Percentiles rank a stretch among this genome's conserved stretches.
These are phyloP conservation scores for Alnus glutinosa DNA, from an alignment of 306 rosid genomes.

Conservation along the genomic window DNA sequence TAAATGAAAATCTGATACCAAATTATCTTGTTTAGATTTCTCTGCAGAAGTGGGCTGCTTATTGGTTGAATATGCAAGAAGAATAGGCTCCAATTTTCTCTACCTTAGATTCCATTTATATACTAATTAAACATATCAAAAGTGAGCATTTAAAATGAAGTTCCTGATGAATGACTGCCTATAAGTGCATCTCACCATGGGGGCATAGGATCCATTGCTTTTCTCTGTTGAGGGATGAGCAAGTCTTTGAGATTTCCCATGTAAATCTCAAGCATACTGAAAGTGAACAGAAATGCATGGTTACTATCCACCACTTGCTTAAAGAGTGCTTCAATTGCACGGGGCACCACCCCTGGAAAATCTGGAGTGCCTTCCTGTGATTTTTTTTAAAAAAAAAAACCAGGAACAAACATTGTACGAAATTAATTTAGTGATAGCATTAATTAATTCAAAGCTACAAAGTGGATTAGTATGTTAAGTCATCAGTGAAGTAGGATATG, in stretches of 20 bases:
- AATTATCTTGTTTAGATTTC: neutral
- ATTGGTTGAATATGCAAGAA: neutral
- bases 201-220: conserved; percentile 34
- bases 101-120: neutral
- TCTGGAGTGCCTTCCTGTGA: conserved; percentile 40
- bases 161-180: neutral
- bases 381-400: neutral
- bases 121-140: neutral
- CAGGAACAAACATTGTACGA: conserved; percentile 1
- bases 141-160: neutral
- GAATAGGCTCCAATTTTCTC: neutral
- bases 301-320: conserved; percentile 36
- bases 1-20: neutral
- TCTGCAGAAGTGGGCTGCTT: neutral
- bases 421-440: neutral
- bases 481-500: neutral
- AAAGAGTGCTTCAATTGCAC: conserved; percentile 40
- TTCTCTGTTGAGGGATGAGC: conserved; percentile 36
- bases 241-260: conserved; percentile 45
- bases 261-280: conserved; percentile 55
- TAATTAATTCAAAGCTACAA: neutral
- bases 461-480: neutral
- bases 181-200: conserved; percentile 25
- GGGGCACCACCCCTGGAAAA: conserved; percentile 40
- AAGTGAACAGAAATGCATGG: conserved; percentile 30